Evolutionary conservation across 345 rosid genomes (phyloP).

Genomic region (Citrus sp.): DNA sequence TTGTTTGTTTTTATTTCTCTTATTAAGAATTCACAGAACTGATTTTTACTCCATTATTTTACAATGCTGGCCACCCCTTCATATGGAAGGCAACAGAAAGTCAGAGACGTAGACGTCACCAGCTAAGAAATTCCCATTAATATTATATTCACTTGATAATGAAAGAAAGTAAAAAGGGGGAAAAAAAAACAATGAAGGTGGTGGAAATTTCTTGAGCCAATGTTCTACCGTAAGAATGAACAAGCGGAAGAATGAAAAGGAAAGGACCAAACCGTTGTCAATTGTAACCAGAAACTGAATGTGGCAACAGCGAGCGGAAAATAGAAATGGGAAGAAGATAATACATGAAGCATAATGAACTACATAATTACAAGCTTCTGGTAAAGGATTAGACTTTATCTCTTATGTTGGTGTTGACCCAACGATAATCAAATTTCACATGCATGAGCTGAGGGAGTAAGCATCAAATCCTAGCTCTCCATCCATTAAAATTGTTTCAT

Average conservation of each 20-base stretch:
- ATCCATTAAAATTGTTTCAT: slow-evolving; percentile 36
- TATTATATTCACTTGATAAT: background rate
- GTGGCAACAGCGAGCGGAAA: slow-evolving; percentile 8
- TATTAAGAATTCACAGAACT: background rate
- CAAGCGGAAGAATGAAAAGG: background rate
- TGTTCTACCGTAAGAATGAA: background rate
- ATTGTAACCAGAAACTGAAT: slow-evolving; percentile 18
- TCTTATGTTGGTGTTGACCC: slow-evolving; percentile 1
- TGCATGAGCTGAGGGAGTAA: slow-evolving; percentile 46
- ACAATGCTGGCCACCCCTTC: background rate
- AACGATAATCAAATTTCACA: slow-evolving; percentile 20
- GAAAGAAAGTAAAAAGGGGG: background rate
- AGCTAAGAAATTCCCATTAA: background rate
- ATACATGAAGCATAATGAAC: slow-evolving; percentile 5
- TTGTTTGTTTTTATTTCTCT: background rate
- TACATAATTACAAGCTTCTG: slow-evolving; percentile 29
- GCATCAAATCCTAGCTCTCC: slow-evolving; percentile 59
- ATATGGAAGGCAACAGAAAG: background rate
- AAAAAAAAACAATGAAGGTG: background rate
- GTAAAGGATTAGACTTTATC: slow-evolving; percentile 9
- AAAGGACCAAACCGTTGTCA: slow-evolving; percentile 13
- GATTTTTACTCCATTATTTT: background rate
- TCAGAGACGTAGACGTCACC: background rate
- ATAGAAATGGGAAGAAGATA: slow-evolving; percentile 1
- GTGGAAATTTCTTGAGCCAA: slow-evolving; percentile 1